These are phyloP conservation scores for Ascoidea asiatica DNA, from an alignment of 805 yeast species.

Conservation along the genomic window DNA sequence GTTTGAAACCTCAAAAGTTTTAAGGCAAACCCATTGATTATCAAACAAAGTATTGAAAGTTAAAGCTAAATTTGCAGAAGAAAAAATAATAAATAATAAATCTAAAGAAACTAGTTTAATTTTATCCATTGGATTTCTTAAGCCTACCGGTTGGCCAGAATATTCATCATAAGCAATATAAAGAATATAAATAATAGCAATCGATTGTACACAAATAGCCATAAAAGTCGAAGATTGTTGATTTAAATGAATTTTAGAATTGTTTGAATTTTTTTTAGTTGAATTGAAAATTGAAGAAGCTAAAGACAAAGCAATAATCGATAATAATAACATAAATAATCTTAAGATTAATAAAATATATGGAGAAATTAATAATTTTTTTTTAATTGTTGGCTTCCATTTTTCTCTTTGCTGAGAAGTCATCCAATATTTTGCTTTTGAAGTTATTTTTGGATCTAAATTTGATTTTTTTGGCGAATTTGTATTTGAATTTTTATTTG, in stretches of 20 bases:
- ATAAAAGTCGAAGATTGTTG: conserved; percentile 86
- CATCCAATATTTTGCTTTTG: conserved; percentile 62
- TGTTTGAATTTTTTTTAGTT: conserved; percentile 5
- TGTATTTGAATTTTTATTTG: too few relatives aligned
- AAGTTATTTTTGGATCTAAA: conserved; percentile 29
- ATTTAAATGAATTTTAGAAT: conserved; percentile 21
- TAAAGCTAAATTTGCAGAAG: conserved; percentile 76
- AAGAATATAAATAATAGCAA: conserved; percentile 62
- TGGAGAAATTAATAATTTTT: conserved; percentile 59
- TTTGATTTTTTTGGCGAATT: too few relatives aligned
- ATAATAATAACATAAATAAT: conserved; percentile 39
- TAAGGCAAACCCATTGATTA: conserved; percentile 63
- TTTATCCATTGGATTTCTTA: conserved; percentile 75
- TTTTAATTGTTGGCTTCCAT: conserved; percentile 47
- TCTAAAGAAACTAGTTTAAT: conserved; percentile 73
- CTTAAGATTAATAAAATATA: conserved; percentile 72
- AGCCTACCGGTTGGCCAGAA: conserved; percentile 81
- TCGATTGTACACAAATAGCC: conserved; percentile 76
- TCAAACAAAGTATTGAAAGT: conserved; percentile 78
- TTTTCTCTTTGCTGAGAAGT: conserved; percentile 45
- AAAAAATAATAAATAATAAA: conserved; percentile 73
- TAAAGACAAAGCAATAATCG: conserved; percentile 57
- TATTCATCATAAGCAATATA: conserved; percentile 88
- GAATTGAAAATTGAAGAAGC: conserved; percentile 42
- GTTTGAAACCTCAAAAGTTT: conserved; percentile 12